phyloP scores from a whole-genome alignment of 768 basidiomycete genomes.

The Strobilomyces confusus region DNA sequence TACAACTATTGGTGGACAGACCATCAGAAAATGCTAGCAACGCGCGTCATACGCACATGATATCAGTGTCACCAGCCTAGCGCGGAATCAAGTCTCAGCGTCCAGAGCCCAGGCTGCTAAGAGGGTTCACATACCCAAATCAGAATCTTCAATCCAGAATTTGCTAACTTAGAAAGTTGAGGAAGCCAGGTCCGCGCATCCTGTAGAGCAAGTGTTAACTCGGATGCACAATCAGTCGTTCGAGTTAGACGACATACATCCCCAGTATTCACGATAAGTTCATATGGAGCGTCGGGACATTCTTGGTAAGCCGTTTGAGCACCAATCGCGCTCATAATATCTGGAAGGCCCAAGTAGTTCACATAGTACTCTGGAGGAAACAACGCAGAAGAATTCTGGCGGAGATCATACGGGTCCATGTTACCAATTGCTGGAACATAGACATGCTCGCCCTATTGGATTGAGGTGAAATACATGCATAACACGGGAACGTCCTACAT shows the following conservation, averaged over 20 bases:
- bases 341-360: constrained; percentile 37
- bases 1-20: constrained; percentile 8
- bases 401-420: constrained; percentile 52
- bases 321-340: constrained; percentile 45
- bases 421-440: constrained; percentile 49
- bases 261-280: constrained; percentile 46
- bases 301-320: constrained; percentile 46
- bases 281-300: constrained; percentile 43
- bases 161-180: constrained; percentile 33
- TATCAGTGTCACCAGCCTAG: constrained; percentile 29
- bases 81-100: neutral
- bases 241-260: constrained; percentile 40
- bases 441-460: constrained; percentile 40
- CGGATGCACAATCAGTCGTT: neutral
- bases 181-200: constrained; percentile 37
- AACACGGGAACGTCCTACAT: constrained; percentile 19
- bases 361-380: constrained; percentile 60
- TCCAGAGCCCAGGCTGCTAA: neutral
- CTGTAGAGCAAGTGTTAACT: constrained; percentile 8
- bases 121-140: constrained; percentile 33
- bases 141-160: constrained; percentile 36
- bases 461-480: neutral
- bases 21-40: neutral
- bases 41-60: constrained; percentile 17
- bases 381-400: constrained; percentile 47